These are phyloP conservation scores for Penicillium sp. DNA, from an alignment of 2,329 filamentous ascomycete species.

Conservation along the genomic window DNA sequence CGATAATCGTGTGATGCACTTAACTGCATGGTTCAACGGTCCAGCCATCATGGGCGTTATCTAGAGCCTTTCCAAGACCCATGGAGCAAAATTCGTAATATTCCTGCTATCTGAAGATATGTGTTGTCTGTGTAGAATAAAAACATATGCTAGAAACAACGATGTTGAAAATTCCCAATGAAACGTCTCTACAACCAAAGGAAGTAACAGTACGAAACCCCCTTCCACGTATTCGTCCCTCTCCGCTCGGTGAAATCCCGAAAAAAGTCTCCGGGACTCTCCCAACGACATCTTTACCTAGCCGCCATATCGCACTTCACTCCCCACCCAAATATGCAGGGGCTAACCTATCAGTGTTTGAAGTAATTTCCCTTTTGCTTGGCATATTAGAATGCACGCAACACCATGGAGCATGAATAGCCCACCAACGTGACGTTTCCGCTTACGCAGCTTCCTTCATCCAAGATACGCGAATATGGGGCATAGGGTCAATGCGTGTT, in stretches of 20 bases:
- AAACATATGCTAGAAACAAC: not conserved
- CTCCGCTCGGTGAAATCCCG: not conserved
- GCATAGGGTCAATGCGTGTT: not conserved
- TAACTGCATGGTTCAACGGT: too few species aligned
- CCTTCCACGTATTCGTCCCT: not conserved
- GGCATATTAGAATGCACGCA: slow-evolving; percentile 2
- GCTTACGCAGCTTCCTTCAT: slow-evolving; percentile 22
- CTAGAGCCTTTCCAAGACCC: not conserved
- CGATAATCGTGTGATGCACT: not conserved
- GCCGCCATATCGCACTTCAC: not conserved
- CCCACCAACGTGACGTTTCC: slow-evolving; percentile 21
- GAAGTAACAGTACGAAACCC: not conserved
- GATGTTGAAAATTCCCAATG: too few species aligned
- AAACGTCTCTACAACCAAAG: not conserved
- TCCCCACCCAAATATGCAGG: slow-evolving; percentile 20
- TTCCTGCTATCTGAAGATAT: not conserved
- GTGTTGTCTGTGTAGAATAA: not conserved
- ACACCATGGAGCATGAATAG: slow-evolving; percentile 5
- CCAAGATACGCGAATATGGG: not conserved
- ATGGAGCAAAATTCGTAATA: not conserved
- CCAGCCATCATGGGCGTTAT: not conserved
- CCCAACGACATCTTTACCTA: not conserved
- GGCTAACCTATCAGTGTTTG: slow-evolving; percentile 14
- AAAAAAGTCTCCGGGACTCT: not conserved
- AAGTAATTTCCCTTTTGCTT: slow-evolving; percentile 12